phyloP scores from a whole-genome alignment of 768 basidiomycete species.

The Pleurotus citrinopileatus region DNA sequence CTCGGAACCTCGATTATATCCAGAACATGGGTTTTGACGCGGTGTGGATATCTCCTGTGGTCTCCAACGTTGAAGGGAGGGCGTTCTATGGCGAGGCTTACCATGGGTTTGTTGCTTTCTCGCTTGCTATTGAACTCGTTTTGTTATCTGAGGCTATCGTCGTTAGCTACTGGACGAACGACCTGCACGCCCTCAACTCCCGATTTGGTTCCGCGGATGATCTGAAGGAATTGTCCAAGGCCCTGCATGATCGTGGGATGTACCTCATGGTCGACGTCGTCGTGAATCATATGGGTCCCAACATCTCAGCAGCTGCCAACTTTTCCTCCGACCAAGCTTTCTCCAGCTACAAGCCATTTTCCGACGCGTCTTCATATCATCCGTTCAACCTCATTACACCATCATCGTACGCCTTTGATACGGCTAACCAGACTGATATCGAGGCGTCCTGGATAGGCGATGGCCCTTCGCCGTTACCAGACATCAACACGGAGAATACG shows the following conservation, averaged over 20 bases:
- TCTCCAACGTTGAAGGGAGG: slow-evolving; percentile 54
- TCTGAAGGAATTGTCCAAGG: slow-evolving; percentile 61
- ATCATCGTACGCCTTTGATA: slow-evolving; percentile 28
- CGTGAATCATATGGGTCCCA: slow-evolving; percentile 52
- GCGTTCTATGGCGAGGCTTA: slow-evolving; percentile 71
- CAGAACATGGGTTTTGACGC: slow-evolving; percentile 73
- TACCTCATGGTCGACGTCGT: slow-evolving; percentile 74
- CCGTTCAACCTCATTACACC: slow-evolving; percentile 58
- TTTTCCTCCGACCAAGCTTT: slow-evolving; percentile 20
- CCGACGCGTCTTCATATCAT: slow-evolving; percentile 42
- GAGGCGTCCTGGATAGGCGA: slow-evolving; percentile 82
- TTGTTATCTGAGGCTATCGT: background rate
- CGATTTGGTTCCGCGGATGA: slow-evolving; percentile 75
- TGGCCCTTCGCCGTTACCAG: slow-evolving; percentile 56
- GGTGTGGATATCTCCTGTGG: slow-evolving; percentile 75
- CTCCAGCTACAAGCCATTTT: slow-evolving; percentile 22
- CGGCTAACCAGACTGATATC: slow-evolving; percentile 51
- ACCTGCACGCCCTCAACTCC: slow-evolving; percentile 56
- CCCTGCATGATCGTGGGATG: slow-evolving; percentile 62
- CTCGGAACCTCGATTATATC: slow-evolving; percentile 71
- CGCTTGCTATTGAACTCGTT: no score
- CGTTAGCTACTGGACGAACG: slow-evolving; percentile 39
- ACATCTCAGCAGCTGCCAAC: slow-evolving; percentile 19
- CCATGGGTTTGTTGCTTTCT: slow-evolving; percentile 56
- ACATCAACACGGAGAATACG: slow-evolving; percentile 68